These are phyloP conservation scores for Globisporangium ultimum DNA, from an alignment of 352 stramenopile species.

Conservation along the genomic window DNA sequence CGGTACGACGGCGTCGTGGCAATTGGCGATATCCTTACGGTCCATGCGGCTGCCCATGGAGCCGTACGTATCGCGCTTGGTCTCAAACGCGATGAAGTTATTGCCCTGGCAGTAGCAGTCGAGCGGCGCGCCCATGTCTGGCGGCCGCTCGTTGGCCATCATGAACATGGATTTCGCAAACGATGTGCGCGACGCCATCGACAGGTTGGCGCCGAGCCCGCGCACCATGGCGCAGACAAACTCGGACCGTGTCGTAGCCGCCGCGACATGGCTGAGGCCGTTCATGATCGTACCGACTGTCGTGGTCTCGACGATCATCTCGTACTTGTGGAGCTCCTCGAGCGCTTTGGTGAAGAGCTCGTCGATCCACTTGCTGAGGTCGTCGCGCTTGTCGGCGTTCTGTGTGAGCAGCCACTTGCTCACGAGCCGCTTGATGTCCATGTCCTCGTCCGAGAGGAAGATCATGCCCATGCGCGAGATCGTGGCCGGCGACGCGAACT, in stretches of 20 bases:
- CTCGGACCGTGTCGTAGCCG: conserved; percentile 63
- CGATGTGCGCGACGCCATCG: conserved; percentile 51
- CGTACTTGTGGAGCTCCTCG: conserved; percentile 84
- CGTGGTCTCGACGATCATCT: conserved; percentile 90
- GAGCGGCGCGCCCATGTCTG: conserved; percentile 81
- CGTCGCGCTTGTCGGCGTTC: conserved; percentile 37
- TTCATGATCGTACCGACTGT: conserved; percentile 94
- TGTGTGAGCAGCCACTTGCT: conserved; percentile 80
- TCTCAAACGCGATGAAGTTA: conserved; percentile 71
- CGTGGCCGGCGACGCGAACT: conserved; percentile 94
- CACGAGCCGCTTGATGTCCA: conserved; percentile 72
- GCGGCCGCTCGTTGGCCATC: conserved; percentile 89
- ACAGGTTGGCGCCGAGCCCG: conserved; percentile 91
- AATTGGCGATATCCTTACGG: conserved; percentile 35
- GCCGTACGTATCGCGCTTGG: conserved; percentile 76
- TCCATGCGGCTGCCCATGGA: conserved; percentile 66
- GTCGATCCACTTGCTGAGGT: conserved; percentile 88
- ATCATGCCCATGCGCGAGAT: conserved; percentile 97
- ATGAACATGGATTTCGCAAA: conserved; percentile 92
- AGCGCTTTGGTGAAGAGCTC: conserved; percentile 89
- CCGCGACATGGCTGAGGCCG: conserved; percentile 84
- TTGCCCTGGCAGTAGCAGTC: conserved; percentile 86
- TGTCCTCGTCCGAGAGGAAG: conserved; percentile 92
- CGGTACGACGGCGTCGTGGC: conserved; percentile 54
- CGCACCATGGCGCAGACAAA: conserved; percentile 92